Conservation (phyloP, 2,329 filamentous ascomycete species). For the Ophiostoma sp. region DNA sequence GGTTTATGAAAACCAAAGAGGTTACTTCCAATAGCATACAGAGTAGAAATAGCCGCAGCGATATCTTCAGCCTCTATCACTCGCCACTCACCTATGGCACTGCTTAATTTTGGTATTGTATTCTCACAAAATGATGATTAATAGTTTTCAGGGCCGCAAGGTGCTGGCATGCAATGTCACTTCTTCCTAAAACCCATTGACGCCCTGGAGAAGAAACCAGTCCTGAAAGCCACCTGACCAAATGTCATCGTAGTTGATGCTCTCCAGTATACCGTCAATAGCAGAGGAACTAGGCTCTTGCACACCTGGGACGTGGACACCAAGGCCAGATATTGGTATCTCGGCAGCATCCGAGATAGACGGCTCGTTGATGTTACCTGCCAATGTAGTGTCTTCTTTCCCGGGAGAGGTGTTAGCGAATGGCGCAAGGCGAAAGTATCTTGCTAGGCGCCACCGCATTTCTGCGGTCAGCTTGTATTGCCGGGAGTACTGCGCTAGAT, state of each 20-base stretch:
- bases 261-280: neutral
- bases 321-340: neutral
- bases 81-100: too few relatives aligned
- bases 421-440: neutral
- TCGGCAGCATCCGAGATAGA: neutral
- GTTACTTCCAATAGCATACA: too few relatives aligned
- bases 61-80: too few relatives aligned
- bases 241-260: constrained; percentile 3
- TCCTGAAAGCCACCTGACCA: constrained; percentile 2
- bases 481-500: neutral
- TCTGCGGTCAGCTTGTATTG: neutral
- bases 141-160: too few relatives aligned
- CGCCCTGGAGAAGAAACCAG: neutral
- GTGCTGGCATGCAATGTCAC: neutral
- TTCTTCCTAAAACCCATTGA: neutral
- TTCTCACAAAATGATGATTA: too few relatives aligned
- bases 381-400: neutral
- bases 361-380: neutral
- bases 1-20: too few relatives aligned
- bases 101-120: too few relatives aligned
- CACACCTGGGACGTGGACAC: neutral
- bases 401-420: neutral
- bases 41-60: too few relatives aligned
- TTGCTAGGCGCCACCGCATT: neutral
- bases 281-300: neutral